phyloP scores from a whole-genome alignment of 352 stramenopile species.

The Phytophthora pisi region DNA sequence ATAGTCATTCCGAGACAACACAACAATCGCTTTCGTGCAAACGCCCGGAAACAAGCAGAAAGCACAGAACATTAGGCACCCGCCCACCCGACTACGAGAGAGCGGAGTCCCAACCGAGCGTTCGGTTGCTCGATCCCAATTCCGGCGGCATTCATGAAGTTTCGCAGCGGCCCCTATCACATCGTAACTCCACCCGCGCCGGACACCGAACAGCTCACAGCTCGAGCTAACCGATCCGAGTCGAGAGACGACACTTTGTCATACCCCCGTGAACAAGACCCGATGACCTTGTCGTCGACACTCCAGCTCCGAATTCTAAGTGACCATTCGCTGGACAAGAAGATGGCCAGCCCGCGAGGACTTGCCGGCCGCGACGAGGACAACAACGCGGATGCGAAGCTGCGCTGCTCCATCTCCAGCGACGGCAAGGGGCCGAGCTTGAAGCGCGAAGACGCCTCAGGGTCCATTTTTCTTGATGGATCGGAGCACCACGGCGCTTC shows the following conservation, averaged over 20 bases:
- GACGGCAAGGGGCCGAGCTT: constrained; percentile 34
- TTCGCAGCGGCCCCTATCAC: constrained; percentile 29
- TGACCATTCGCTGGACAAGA: constrained; percentile 37
- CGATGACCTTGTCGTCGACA: constrained; percentile 41
- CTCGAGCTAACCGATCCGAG: constrained; percentile 17
- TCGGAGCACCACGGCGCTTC: not conserved
- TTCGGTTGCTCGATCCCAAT: constrained; percentile 28
- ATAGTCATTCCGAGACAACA: constrained; percentile 11
- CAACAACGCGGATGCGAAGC: constrained; percentile 21
- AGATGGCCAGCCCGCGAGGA: constrained; percentile 21
- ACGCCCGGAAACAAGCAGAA: constrained; percentile 31
- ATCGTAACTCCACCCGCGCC: constrained; percentile 23
- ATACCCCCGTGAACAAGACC: constrained; percentile 20
- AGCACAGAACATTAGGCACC: constrained; percentile 38
- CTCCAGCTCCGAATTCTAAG: constrained; percentile 36
- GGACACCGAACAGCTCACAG: constrained; percentile 9
- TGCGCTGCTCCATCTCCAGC: constrained; percentile 25
- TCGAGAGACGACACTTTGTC: constrained; percentile 26
- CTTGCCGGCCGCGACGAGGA: constrained; percentile 10
- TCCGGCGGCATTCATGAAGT: constrained; percentile 43
- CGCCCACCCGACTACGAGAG: constrained; percentile 24
- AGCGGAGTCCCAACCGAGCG: constrained; percentile 18
- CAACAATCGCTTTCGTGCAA: constrained; percentile 20
- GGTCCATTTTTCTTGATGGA: constrained; percentile 4
- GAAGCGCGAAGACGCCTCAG: constrained; percentile 24